Percentiles rank a stretch among this genome's conserved stretches.
Conservation (phyloP, 2,329 filamentous ascomycete species). For the Apiospora saccharicola region DNA sequence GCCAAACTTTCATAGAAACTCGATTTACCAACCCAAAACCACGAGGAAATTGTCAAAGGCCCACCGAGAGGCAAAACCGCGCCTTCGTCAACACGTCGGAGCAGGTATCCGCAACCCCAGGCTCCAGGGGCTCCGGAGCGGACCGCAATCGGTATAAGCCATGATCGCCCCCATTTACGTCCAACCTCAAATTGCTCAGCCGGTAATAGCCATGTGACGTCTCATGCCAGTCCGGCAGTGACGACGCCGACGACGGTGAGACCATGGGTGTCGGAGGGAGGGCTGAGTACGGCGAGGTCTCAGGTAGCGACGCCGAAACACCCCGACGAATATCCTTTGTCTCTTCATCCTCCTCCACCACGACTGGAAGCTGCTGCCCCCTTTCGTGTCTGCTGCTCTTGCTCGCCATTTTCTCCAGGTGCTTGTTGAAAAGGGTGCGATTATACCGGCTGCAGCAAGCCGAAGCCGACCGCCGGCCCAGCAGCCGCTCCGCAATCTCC, state of each 20-base stretch:
- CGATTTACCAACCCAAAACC: neutral
- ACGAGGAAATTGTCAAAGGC: neutral
- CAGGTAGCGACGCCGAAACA: neutral
- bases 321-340: neutral
- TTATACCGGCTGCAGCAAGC: conserved; percentile 17
- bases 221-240: neutral
- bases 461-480: conserved; percentile 3
- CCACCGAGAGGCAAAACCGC: neutral
- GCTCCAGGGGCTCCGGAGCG: conserved; percentile 9
- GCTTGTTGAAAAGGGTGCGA: neutral
- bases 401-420: conserved; percentile 1
- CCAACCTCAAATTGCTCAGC: neutral
- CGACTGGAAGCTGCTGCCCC: neutral
- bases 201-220: too few species aligned
- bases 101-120: conserved; percentile 7
- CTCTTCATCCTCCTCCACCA: neutral
- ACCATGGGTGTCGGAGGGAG: neutral
- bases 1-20: neutral
- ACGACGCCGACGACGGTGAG: neutral
- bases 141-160: neutral
- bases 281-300: neutral
- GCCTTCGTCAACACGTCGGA: neutral
- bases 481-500: conserved; percentile 21
- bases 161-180: neutral
- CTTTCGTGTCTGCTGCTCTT: neutral